Percentiles rank a stretch among this genome's conserved stretches.
Evolutionary conservation across 1,284 basidiomycete species (phyloP).

Genomic region (Amylostereum areolatum): DNA sequence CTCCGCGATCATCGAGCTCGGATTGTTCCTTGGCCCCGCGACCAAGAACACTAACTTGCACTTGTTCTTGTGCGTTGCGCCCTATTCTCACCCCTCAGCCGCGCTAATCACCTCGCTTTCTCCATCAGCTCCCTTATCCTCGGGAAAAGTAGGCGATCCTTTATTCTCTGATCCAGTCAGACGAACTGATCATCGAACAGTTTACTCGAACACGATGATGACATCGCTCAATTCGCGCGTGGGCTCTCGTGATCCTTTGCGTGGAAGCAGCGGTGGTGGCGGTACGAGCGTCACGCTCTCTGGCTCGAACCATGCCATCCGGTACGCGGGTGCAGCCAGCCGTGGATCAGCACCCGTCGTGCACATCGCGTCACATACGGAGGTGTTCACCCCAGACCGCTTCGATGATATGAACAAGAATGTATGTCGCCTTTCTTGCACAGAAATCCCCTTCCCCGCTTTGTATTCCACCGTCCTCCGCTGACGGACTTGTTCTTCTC

Average conservation of each 20-base stretch:
- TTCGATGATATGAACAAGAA: too few species aligned
- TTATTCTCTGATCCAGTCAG: too few species aligned
- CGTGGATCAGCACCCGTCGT: neutral
- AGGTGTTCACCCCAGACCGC: neutral
- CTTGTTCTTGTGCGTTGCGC: neutral
- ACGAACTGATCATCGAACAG: neutral
- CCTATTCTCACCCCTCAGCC: neutral
- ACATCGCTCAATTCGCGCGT: neutral
- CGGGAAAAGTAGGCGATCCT: neutral
- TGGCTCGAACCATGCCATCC: too few species aligned
- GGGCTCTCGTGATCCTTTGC: too few species aligned
- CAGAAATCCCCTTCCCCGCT: too few species aligned
- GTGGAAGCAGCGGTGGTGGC: too few species aligned
- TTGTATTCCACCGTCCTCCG: too few species aligned
- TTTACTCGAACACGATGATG: constrained; percentile 1
- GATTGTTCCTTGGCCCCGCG: constrained; percentile 4
- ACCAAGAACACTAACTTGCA: constrained; percentile 4
- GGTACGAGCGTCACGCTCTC: too few species aligned
- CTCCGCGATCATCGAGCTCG: constrained; percentile 7
- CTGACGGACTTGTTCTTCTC: too few species aligned
- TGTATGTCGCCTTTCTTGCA: too few species aligned
- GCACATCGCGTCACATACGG: neutral
- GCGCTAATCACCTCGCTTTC: neutral
- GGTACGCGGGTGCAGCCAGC: too few species aligned
- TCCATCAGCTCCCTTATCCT: neutral